Conservation (phyloP, 345 rosid species). For the Arabis alpina region DNA sequence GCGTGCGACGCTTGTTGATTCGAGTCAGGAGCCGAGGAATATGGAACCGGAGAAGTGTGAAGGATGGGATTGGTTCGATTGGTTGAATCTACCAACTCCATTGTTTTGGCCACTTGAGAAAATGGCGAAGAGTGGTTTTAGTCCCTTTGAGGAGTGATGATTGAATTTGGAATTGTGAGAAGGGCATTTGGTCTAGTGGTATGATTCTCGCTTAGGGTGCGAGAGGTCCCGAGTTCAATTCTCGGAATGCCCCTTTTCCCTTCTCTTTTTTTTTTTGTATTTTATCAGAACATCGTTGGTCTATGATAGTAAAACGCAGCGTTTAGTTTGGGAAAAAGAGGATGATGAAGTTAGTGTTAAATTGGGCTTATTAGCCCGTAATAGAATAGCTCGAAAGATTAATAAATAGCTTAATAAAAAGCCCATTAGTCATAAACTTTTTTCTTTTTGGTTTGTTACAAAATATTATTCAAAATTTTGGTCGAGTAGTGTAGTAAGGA, state of each 20-base stretch:
- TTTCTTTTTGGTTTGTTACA: not conserved
- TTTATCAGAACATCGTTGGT: too few relatives aligned
- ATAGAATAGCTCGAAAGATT: conserved; percentile 20
- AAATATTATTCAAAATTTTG: not conserved
- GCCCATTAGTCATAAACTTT: not conserved
- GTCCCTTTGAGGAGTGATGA: conserved; percentile 47
- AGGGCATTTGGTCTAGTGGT: conserved; percentile 92
- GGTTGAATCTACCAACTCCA: conserved; percentile 74
- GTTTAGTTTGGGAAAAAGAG: conserved; percentile 61
- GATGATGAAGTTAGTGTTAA: conserved; percentile 1
- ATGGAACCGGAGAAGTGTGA: conserved; percentile 71
- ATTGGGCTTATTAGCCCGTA: not conserved
- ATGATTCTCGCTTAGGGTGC: conserved; percentile 95
- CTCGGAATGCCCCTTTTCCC: conserved; percentile 63
- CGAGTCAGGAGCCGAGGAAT: conserved; percentile 55
- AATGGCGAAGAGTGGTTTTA: conserved; percentile 65
- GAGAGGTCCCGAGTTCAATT: conserved; percentile 95
- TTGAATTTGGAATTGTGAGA: not conserved
- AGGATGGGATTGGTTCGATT: conserved; percentile 86
- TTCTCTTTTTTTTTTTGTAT: too few relatives aligned
- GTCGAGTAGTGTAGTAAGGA: not conserved
- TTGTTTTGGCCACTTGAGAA: conserved; percentile 76
- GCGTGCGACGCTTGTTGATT: conserved; percentile 54
- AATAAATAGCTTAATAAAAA: conserved; percentile 1
- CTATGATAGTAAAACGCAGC: conserved; percentile 45